Evolutionary conservation across 2,329 filamentous ascomycete genomes (phyloP).

Genomic region (Dactylonectria estremocensis): DNA sequence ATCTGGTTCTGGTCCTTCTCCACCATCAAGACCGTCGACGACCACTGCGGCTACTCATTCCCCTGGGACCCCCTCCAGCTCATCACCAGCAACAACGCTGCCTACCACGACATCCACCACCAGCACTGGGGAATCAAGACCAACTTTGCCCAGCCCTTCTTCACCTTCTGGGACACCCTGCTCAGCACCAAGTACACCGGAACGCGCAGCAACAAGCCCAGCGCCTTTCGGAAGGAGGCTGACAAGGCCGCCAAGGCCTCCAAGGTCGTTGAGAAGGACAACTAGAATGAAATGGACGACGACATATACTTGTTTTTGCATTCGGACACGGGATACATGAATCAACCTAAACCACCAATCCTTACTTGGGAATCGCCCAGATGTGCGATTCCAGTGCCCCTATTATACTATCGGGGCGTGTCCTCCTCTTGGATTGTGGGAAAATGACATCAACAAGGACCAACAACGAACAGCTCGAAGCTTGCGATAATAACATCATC

Average conservation of each 20-base stretch:
- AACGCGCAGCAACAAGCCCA: conserved; percentile 61
- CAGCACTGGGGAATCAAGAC: conserved; percentile 99
- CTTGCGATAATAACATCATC: conserved; percentile 42
- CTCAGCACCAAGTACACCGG: conserved; percentile 89
- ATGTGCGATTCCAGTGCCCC: conserved; percentile 36
- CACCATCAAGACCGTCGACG: conserved; percentile 96
- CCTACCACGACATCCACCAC: conserved; percentile 98
- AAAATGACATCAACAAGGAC: conserved; percentile 39
- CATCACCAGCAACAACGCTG: conserved; percentile 94
- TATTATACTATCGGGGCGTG: conserved; percentile 29
- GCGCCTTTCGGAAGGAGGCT: conserved; percentile 50
- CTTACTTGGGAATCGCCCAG: conserved; percentile 34
- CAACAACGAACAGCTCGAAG: conserved; percentile 43
- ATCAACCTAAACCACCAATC: conserved; percentile 34
- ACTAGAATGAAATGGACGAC: conserved; percentile 44
- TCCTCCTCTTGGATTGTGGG: conserved; percentile 37
- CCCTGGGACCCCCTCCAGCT: conserved; percentile 96
- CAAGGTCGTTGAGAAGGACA: conserved; percentile 31
- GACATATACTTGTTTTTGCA: conserved; percentile 35
- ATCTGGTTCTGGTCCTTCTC: conserved; percentile 92
- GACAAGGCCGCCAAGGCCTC: conserved; percentile 37
- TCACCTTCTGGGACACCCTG: conserved; percentile 93
- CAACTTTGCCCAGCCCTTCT: conserved; percentile 92
- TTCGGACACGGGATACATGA: conserved; percentile 42
- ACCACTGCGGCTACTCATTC: conserved; percentile 96